phyloP scores from a whole-genome alignment of 805 yeast species.

The Deakozyma indianensis region DNA sequence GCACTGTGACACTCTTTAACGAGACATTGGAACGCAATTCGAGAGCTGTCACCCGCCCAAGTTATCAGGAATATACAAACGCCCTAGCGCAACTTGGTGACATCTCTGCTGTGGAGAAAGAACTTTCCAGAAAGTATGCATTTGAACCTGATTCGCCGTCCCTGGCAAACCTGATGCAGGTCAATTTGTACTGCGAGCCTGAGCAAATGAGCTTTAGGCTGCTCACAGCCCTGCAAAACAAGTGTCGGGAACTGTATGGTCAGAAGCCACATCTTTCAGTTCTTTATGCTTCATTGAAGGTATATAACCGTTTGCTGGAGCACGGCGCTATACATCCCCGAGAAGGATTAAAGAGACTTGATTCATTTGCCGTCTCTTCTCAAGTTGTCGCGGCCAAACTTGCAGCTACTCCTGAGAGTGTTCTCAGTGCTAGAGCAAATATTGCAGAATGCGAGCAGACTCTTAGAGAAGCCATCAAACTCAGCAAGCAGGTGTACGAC shows the following conservation, averaged over 20 bases:
- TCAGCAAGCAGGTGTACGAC: conserved; percentile 2
- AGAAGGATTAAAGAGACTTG: conserved; percentile 2
- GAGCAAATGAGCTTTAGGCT: not conserved
- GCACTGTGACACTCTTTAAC: not conserved
- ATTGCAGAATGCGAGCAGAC: conserved; percentile 2
- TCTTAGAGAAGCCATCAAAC: not conserved
- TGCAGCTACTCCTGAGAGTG: not conserved
- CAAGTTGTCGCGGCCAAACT: conserved; percentile 4
- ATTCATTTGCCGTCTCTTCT: conserved; percentile 4
- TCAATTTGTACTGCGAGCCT: not conserved
- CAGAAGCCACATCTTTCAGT: not conserved
- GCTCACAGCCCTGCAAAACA: not conserved
- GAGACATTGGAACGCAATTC: not conserved
- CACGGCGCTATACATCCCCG: conserved; percentile 3
- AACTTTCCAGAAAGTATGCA: not conserved
- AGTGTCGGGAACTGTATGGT: not conserved
- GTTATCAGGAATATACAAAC: not conserved
- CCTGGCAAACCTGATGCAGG: not conserved
- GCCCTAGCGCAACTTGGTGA: not conserved
- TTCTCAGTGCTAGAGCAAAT: too few species aligned
- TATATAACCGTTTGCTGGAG: not conserved
- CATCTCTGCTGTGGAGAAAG: not conserved
- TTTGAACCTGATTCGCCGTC: not conserved
- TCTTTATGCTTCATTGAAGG: not conserved
- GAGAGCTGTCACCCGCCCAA: not conserved